Evolutionary conservation across 2,329 filamentous ascomycete species (phyloP).

Genomic region (Orbilia ellipsospora): DNA sequence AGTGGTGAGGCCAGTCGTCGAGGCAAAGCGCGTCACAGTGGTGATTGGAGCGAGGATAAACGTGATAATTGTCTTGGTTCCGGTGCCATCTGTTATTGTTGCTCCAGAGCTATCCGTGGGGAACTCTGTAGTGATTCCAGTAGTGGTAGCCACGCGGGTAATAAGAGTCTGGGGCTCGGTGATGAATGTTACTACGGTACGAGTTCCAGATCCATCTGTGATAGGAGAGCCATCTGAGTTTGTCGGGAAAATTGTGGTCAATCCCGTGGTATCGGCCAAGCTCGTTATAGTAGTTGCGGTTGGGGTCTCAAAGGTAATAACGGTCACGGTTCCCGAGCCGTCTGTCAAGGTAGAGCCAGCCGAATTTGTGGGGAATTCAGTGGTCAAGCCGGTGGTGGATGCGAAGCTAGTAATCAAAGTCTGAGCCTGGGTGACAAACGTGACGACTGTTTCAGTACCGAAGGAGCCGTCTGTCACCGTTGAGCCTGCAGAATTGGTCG

Average conservation of each 20-base stretch:
- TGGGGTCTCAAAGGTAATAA: neutral
- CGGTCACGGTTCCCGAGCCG: neutral
- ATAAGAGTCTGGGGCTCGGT: no score
- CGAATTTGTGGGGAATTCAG: neutral
- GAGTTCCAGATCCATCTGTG: neutral
- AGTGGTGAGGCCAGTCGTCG: no score
- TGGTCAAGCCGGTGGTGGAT: constrained; percentile 1
- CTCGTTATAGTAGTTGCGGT: neutral
- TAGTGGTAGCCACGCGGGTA: no score
- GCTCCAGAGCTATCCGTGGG: no score
- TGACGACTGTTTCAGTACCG: constrained; percentile 4
- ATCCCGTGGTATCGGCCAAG: neutral
- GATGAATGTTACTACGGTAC: no score
- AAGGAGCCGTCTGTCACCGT: constrained; percentile 8
- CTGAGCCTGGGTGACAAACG: neutral
- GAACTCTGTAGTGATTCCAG: no score
- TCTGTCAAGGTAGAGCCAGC: constrained; percentile 1
- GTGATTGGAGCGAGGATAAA: no score
- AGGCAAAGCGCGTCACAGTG: no score
- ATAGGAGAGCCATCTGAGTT: constrained; percentile 10
- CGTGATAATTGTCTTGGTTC: no score
- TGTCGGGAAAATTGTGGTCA: constrained; percentile 5
- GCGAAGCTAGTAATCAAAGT: neutral
- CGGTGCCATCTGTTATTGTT: no score
- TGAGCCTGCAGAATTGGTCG: constrained; percentile 13